Evolutionary conservation across 1,139 yeast species (phyloP).

Genomic region (Pneumocystis carinii): DNA sequence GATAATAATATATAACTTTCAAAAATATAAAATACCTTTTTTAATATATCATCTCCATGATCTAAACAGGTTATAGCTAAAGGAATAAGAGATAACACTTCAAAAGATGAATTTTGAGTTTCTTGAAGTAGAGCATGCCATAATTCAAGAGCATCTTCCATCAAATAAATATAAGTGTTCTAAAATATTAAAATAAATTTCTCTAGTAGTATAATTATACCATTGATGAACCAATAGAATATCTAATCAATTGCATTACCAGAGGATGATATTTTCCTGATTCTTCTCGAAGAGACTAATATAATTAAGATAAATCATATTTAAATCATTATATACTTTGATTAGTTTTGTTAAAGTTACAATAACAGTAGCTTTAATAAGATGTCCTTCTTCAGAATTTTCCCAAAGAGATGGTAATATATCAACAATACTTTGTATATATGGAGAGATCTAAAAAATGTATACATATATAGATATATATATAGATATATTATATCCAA

Average conservation of each 20-base stretch:
- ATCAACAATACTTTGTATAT: slow-evolving; percentile 36
- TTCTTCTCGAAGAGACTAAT: slow-evolving; percentile 43
- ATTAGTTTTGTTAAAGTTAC: slow-evolving; percentile 54
- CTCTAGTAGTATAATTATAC: slow-evolving; percentile 15
- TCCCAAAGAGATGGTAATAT: slow-evolving; percentile 70
- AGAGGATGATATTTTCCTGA: slow-evolving; percentile 48
- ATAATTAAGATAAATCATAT: not conserved
- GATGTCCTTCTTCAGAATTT: slow-evolving; percentile 43
- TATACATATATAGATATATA: not conserved
- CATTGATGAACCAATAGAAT: slow-evolving; percentile 49
- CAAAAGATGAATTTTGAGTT: slow-evolving; percentile 25
- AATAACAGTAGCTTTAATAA: slow-evolving; percentile 52
- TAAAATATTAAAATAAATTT: not conserved
- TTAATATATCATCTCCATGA: slow-evolving; percentile 47
- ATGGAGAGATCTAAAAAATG: slow-evolving; percentile 17
- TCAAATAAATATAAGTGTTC: slow-evolving; percentile 41
- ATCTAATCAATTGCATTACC: slow-evolving; percentile 48
- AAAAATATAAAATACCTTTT: slow-evolving; percentile 41
- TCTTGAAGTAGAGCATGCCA: slow-evolving; percentile 64
- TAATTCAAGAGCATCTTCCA: slow-evolving; percentile 79
- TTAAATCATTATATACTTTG: slow-evolving; percentile 8
- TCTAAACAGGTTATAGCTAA: slow-evolving; percentile 21
- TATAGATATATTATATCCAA: slow-evolving; percentile 3
- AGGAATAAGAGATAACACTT: slow-evolving; percentile 38
- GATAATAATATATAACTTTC: slow-evolving; percentile 56